Evolutionary conservation across 2,329 filamentous ascomycete genomes (phyloP).

Genomic region (Aspergillus jensenii): DNA sequence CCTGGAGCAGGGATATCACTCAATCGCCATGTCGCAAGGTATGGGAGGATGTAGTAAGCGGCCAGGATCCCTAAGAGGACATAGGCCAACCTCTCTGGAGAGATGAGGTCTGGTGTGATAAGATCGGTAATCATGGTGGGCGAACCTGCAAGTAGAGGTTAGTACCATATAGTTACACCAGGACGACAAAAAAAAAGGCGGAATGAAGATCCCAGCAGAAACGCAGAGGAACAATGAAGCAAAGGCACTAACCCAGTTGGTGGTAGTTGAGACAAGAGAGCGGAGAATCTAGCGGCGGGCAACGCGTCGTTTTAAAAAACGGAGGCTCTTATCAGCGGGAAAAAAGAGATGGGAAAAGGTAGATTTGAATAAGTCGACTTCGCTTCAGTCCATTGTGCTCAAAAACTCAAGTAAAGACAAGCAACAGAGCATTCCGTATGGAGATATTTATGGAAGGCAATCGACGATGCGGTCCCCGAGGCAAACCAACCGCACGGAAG

Average conservation of each 20-base stretch:
- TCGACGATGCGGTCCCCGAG: constrained; percentile 19
- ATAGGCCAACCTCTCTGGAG: constrained; percentile 34
- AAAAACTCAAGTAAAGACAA: not conserved
- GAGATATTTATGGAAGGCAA: constrained; percentile 16
- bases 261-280: not conserved
- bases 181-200: not conserved
- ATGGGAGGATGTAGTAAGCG: constrained; percentile 59
- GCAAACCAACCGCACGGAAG: constrained; percentile 21
- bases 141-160: not conserved
- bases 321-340: not conserved
- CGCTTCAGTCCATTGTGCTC: constrained; percentile 5
- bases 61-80: constrained; percentile 51
- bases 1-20: constrained; percentile 52
- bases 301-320: not conserved
- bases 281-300: not conserved
- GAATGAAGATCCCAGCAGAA: not conserved
- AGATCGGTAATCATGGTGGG: constrained; percentile 26
- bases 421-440: not conserved
- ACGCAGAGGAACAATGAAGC: not conserved
- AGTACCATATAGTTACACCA: not conserved
- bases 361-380: not conserved
- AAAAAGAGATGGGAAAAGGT: not conserved
- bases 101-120: constrained; percentile 20
- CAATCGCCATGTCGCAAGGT: constrained; percentile 56
- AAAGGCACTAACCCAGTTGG: constrained; percentile 11